phyloP scores from a whole-genome alignment of 495 filamentous ascomycete species.

The Penicillium goetzii region DNA sequence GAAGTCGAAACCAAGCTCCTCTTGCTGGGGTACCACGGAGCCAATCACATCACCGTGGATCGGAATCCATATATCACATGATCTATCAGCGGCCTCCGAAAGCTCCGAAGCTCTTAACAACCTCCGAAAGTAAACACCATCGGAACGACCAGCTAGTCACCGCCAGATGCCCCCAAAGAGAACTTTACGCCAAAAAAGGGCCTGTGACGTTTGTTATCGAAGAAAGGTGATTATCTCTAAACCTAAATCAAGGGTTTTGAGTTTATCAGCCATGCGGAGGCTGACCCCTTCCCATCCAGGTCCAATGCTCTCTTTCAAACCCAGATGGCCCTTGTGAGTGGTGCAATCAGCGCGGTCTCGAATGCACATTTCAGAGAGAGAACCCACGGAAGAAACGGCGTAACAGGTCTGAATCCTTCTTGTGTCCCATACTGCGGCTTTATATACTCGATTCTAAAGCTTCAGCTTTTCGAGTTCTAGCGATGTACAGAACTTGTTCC shows the following conservation, averaged over 20 bases:
- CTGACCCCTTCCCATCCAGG: constrained; percentile 1
- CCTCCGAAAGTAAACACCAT: neutral
- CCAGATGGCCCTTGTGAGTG: constrained; percentile 25
- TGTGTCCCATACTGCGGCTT: neutral
- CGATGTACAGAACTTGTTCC: constrained; percentile 13
- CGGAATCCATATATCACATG: neutral
- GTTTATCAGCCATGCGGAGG: neutral
- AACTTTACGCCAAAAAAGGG: constrained; percentile 12
- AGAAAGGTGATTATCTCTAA: constrained; percentile 4
- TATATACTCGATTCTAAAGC: neutral
- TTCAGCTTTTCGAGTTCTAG: neutral
- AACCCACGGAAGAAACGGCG: constrained; percentile 21
- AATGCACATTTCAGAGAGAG: constrained; percentile 26
- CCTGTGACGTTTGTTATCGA: constrained; percentile 16
- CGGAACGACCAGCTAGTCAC: neutral
- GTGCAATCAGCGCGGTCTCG: constrained; percentile 18
- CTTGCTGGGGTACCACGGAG: neutral
- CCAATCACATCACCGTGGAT: neutral
- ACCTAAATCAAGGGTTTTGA: neutral
- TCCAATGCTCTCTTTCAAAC: constrained; percentile 14
- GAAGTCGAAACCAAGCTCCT: neutral
- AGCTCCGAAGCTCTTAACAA: neutral
- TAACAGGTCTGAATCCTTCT: neutral
- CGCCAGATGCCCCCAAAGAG: constrained; percentile 1
- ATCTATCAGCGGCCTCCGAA: constrained; percentile 2